These are phyloP conservation scores for Mycena galericulata DNA, from an alignment of 768 basidiomycete genomes.

Conservation along the genomic window DNA sequence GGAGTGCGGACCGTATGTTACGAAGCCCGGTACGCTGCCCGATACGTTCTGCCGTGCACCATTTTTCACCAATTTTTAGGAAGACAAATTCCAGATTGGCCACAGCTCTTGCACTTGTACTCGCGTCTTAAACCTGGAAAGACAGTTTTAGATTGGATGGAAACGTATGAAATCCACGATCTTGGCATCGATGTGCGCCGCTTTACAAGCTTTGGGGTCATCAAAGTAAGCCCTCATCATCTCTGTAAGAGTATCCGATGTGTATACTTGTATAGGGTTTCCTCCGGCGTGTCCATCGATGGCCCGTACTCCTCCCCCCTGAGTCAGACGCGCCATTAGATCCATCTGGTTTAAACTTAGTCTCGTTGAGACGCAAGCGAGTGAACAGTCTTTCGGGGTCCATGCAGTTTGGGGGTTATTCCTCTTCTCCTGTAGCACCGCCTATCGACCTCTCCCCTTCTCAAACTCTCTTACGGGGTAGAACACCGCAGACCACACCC, in stretches of 20 bases:
- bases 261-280: conserved; percentile 72
- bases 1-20: conserved; percentile 95
- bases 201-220: conserved; percentile 97
- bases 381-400: conserved; percentile 52
- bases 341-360: conserved; percentile 30
- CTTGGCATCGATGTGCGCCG: conserved; percentile 90
- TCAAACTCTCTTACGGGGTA: conserved; percentile 40
- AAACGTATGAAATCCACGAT: conserved; percentile 73
- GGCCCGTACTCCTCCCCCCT: conserved; percentile 76
- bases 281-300: conserved; percentile 92
- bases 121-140: conserved; percentile 86
- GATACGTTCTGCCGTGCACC: background rate
- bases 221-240: conserved; percentile 72
- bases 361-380: conserved; percentile 49
- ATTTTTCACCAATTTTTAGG: conserved; percentile 49
- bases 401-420: conserved; percentile 42
- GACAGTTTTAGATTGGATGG: conserved; percentile 91
- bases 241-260: background rate
- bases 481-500: conserved; percentile 43
- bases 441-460: conserved; percentile 34
- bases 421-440: conserved; percentile 34
- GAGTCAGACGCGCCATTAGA: conserved; percentile 45
- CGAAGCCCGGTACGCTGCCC: conserved; percentile 68
- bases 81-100: conserved; percentile 82
- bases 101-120: conserved; percentile 87